phyloP scores from a whole-genome alignment of 495 filamentous ascomycete species.

The Aspergillus egyptiacus region DNA sequence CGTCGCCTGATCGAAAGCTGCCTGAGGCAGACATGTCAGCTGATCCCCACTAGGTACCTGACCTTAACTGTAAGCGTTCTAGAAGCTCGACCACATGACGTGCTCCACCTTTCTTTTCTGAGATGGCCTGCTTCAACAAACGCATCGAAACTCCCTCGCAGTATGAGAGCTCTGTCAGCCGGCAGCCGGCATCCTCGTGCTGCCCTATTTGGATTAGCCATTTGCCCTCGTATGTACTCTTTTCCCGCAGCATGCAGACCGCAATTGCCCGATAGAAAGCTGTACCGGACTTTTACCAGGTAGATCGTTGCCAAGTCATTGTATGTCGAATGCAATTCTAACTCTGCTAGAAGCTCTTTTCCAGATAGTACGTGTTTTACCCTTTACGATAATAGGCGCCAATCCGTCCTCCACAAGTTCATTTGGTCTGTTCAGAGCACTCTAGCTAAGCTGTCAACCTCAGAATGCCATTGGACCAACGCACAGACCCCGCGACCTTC shows the following conservation, averaged over 20 bases:
- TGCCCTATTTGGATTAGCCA: constrained; percentile 1
- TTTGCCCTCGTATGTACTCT: background rate
- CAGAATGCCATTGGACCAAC: background rate
- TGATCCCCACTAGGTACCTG: background rate
- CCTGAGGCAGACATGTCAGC: background rate
- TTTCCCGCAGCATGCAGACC: background rate
- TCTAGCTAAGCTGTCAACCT: background rate
- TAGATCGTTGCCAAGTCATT: constrained; percentile 10
- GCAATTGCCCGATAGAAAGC: background rate
- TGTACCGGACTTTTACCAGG: constrained; percentile 7
- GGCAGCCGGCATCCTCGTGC: constrained; percentile 8
- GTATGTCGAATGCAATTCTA: background rate
- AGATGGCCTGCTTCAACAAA: background rate
- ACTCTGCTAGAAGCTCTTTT: constrained; percentile 8
- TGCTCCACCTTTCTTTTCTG: too few species aligned
- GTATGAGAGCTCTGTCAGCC: constrained; percentile 8
- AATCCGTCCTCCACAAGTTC: background rate
- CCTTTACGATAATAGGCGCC: too few species aligned
- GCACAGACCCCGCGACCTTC: background rate
- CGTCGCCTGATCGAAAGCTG: background rate
- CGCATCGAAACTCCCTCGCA: background rate
- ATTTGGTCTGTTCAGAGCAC: background rate
- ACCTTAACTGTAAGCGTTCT: too few species aligned
- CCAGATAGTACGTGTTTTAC: constrained; percentile 5
- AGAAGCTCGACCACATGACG: constrained; percentile 17